Evolutionary conservation across 495 filamentous ascomycete genomes (phyloP).

Genomic region (Cetradonia linearis): DNA sequence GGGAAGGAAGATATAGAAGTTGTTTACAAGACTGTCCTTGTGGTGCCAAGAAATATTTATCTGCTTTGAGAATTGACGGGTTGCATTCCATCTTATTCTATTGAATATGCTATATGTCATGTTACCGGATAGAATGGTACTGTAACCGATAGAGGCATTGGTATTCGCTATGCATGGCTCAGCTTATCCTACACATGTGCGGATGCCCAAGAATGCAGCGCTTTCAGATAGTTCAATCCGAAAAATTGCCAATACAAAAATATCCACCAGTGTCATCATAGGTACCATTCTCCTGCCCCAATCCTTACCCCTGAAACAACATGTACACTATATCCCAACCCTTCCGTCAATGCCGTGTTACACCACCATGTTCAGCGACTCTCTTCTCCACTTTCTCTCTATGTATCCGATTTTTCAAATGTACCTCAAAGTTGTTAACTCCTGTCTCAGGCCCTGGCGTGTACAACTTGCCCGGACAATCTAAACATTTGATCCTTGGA

Average conservation of each 20-base stretch:
- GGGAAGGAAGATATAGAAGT: too few relatives aligned
- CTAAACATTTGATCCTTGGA: constrained; percentile 77
- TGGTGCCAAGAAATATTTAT: too few relatives aligned
- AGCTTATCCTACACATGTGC: neutral
- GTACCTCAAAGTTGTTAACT: constrained; percentile 81
- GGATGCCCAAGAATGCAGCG: neutral
- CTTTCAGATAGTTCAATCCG: neutral
- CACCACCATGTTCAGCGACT: constrained; percentile 5
- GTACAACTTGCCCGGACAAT: constrained; percentile 90
- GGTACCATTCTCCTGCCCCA: neutral
- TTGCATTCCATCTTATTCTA: too few relatives aligned
- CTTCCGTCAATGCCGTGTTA: neutral
- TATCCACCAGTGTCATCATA: neutral
- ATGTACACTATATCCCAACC: neutral
- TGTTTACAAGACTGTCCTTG: too few relatives aligned
- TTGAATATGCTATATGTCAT: too few relatives aligned
- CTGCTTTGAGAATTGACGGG: too few relatives aligned
- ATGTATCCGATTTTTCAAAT: constrained; percentile 72
- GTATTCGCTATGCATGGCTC: neutral
- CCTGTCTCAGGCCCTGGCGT: constrained; percentile 75
- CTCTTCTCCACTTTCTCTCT: constrained; percentile 60
- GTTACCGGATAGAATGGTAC: too few relatives aligned
- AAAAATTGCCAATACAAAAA: neutral
- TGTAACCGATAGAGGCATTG: neutral
- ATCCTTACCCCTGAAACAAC: too few relatives aligned